Conservation (phyloP, 495 filamentous ascomycete species). For the Lophiostoma macrostomum region DNA sequence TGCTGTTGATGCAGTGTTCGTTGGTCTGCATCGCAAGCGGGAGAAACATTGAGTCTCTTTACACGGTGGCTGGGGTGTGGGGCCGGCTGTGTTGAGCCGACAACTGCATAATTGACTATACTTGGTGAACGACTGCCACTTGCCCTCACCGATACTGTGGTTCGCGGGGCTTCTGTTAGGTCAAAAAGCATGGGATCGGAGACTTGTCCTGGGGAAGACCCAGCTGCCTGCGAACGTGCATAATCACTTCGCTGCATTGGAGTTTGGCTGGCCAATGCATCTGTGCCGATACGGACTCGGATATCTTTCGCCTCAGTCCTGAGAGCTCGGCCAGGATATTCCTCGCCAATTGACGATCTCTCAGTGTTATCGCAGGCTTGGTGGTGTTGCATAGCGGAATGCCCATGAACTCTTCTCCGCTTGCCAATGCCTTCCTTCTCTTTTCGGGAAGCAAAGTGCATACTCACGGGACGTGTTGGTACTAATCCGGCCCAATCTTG, state of each 20-base stretch:
- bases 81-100: too few relatives aligned
- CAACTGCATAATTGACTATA: too few relatives aligned
- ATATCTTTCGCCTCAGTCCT: slow-evolving; percentile 25
- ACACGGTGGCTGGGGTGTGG: too few relatives aligned
- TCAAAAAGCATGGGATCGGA: slow-evolving; percentile 40
- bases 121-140: neutral
- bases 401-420: slow-evolving; percentile 33
- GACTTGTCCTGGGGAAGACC: slow-evolving; percentile 12
- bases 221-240: slow-evolving; percentile 6
- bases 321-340: slow-evolving; percentile 19
- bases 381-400: neutral
- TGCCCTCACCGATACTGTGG: neutral
- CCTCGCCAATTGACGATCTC: slow-evolving; percentile 3
- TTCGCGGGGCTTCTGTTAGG: neutral
- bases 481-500: slow-evolving; percentile 38
- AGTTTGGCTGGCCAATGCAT: slow-evolving; percentile 35
- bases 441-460: slow-evolving; percentile 24
- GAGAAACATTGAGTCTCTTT: too few relatives aligned
- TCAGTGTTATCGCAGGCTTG: neutral
- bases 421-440: slow-evolving; percentile 39
- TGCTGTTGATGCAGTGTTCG: too few relatives aligned
- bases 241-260: slow-evolving; percentile 16
- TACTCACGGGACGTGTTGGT: slow-evolving; percentile 29
- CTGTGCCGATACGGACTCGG: slow-evolving; percentile 37
- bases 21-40: too few relatives aligned